Evolutionary conservation across 2,329 filamentous ascomycete genomes (phyloP).

Genomic region (Xylariaceae sp.): DNA sequence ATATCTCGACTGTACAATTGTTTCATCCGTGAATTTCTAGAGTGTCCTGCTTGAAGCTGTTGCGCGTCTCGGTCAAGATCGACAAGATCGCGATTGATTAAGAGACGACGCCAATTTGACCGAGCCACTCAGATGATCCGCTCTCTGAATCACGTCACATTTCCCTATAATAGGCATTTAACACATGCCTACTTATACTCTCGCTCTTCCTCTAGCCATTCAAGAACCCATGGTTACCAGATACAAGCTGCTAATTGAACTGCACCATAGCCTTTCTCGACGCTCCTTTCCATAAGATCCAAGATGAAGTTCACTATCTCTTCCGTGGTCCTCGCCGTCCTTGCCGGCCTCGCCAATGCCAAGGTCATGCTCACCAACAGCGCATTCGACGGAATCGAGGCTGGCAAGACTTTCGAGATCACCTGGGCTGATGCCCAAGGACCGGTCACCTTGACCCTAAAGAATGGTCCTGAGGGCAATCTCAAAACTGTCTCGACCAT

Average conservation of each 20-base stretch:
- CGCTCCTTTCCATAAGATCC: slow-evolving; percentile 26
- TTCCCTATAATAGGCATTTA: neutral
- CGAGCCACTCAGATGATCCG: neutral
- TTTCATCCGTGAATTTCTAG: too few relatives aligned
- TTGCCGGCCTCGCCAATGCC: slow-evolving; percentile 43
- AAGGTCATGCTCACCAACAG: slow-evolving; percentile 45
- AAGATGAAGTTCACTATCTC: slow-evolving; percentile 45
- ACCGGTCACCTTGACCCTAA: slow-evolving; percentile 51
- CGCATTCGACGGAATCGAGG: slow-evolving; percentile 43
- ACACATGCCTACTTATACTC: neutral
- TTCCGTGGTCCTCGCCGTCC: slow-evolving; percentile 41
- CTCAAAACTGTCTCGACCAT: slow-evolving; percentile 47
- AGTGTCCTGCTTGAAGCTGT: too few relatives aligned
- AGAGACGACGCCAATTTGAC: neutral
- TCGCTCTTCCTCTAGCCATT: neutral
- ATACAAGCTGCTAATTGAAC: slow-evolving; percentile 9
- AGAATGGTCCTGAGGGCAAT: slow-evolving; percentile 46
- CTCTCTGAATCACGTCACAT: too few relatives aligned
- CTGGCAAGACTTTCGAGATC: slow-evolving; percentile 52
- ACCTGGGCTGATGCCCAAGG: slow-evolving; percentile 51
- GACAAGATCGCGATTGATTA: too few relatives aligned
- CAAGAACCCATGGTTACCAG: neutral
- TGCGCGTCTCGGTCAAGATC: slow-evolving; percentile 4
- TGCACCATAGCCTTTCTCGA: slow-evolving; percentile 16
- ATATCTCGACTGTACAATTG: slow-evolving; percentile 1